These are phyloP conservation scores for Collybia sordida DNA, from an alignment of 768 basidiomycete species.

Conservation along the genomic window DNA sequence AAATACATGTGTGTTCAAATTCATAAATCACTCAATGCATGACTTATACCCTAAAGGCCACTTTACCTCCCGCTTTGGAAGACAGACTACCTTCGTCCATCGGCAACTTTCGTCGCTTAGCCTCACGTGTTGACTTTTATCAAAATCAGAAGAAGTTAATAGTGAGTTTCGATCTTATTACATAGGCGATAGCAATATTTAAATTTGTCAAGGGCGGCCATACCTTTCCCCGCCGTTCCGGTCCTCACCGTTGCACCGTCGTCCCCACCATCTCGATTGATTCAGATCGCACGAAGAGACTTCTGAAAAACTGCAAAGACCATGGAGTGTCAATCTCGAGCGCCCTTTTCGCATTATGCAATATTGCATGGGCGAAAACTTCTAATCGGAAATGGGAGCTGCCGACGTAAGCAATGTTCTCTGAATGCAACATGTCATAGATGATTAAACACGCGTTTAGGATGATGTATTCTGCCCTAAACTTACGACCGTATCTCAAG, in stretches of 20 bases:
- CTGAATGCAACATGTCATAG: neutral
- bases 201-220: conserved; percentile 63
- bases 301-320: conserved; percentile 69
- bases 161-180: conserved; percentile 31
- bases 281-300: conserved; percentile 52
- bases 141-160: conserved; percentile 55
- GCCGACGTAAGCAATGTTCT: conserved; percentile 42
- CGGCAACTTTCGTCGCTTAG: conserved; percentile 42
- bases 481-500: conserved; percentile 63
- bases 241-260: conserved; percentile 53
- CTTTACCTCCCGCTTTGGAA: conserved; percentile 46
- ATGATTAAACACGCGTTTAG: conserved; percentile 24
- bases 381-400: conserved; percentile 41
- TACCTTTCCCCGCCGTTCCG: conserved; percentile 53
- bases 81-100: conserved; percentile 37
- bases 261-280: conserved; percentile 69
- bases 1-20: conserved; percentile 18
- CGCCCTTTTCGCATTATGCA: conserved; percentile 74
- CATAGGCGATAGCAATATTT: conserved; percentile 1
- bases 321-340: conserved; percentile 74
- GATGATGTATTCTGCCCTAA: conserved; percentile 87
- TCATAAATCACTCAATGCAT: neutral
- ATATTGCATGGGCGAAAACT: conserved; percentile 69
- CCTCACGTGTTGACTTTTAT: conserved; percentile 55
- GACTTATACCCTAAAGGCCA: neutral